Base-by-base conservation (phyloP, 2,329 filamentous ascomycete genomes). In the Laburnicola sp. region DNA sequence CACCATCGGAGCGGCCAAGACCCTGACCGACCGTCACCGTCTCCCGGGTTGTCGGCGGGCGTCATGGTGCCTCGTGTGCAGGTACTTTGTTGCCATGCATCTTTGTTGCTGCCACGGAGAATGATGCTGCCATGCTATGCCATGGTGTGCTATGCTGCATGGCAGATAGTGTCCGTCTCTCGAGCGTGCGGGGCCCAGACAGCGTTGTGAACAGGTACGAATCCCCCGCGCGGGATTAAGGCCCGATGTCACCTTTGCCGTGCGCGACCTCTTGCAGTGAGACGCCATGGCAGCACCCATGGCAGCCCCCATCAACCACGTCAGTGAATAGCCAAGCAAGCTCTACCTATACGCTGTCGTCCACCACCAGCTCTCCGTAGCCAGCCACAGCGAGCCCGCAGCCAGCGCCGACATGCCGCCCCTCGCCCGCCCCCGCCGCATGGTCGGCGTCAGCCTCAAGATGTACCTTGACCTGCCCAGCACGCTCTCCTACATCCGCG, bases 391-490 rank as follows among this genome's bases (percentile, higher is more conserved):
- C 7, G 8, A 38, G 36, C 3, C 22, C 36, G 36, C 36, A 16
- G 5, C 22, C 43, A 11, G 16, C 16, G 16, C 38, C 51, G 49
- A 52, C 45, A 72, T 72, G 66, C 63, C 69, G 26, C 66, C 67
- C 8, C 49, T 65, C n/a, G 30, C 65, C 27, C 64, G 62, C 50
- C 80, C 77, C 40, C 82, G 83, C 64, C 85, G 84, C 63, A 78
- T 91, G 54, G 79, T 91, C 53, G 87, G 88, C 70, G 85, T 90
- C 57, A 88, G 85, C 40, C 83, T 87, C 34, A 91, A 91, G 66
- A 88, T 91, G 83, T 91, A 92, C 80, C 92, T 92, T 74, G 83
- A 86, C 54, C 80, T 86, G 6, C 73, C 80, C 8, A 78, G 80
- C 54, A 91, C 88, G 1, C 74, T 70, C 66, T 78, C 68, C 41